Evolutionary conservation across 2,329 filamentous ascomycete species (phyloP), one percentile per base, ranked within the genome.

Genomic region (Orbilia quercus): DNA sequence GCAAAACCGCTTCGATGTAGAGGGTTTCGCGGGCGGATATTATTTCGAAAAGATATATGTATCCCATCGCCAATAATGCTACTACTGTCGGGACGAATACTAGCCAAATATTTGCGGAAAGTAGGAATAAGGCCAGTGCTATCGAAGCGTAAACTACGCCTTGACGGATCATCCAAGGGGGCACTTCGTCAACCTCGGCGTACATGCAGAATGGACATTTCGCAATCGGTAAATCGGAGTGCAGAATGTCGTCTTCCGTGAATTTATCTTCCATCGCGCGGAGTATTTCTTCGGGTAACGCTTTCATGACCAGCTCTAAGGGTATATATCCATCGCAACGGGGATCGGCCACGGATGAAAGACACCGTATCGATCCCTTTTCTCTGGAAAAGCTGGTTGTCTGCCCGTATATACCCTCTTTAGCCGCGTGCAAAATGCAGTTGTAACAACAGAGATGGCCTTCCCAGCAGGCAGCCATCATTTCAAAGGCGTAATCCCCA

Each of bases 171-270:
- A 14, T 42, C 67, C 67, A 88, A 20, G 89, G 83, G 79, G 91
- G 91, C 16, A 90, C 82, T 64, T 91, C 89, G 80, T 97, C 92
- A 23, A 92, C 85, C 82, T 98, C 95, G 31, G 92, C 92, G 79
- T 98, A 99, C 76, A 85, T 85, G 83, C 94, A 99, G 79, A 96
- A 97, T 0, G 93, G 92, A 78, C 95, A 98, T 40, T 89, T 88
- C 51, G 95, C 84, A 1, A 98, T 85, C 1, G 90, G 89, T 5
- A 96, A 81, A 20, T 87, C 85, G 22, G 90, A 91, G 64, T 90
- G 88, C 23, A 90, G 81, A 1, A 99, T 85, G 18, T 85, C 87
- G 77, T 96, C 91, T 67, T 90, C 89, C 1, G 90, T 89, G 22
- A 96, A 84, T 28, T 92, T 88, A 76, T 91, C 88, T 78, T 96